Conservation (phyloP, 352 stramenopile genomes). For the Pythium angustatum region DNA sequence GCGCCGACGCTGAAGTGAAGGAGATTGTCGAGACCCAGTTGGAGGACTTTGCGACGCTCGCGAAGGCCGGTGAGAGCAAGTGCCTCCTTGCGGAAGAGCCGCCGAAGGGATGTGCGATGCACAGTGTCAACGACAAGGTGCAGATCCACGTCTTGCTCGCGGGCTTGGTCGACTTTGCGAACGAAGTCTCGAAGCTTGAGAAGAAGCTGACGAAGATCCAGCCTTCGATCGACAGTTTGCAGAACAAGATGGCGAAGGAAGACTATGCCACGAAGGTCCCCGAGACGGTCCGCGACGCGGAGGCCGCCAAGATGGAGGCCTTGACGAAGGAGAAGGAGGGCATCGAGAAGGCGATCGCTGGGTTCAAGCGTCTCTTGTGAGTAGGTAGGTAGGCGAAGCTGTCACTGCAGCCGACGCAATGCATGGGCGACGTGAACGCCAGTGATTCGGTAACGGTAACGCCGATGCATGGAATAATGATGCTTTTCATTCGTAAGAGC, state of each 20-base stretch:
- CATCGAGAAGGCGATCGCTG: constrained; percentile 73
- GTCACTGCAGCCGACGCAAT: too few relatives aligned
- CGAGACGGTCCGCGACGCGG: constrained; percentile 73
- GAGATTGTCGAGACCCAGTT: constrained; percentile 76
- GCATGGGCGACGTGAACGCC: neutral
- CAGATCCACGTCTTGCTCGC: constrained; percentile 88
- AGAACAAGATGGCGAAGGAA: constrained; percentile 81
- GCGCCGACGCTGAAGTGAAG: constrained; percentile 72
- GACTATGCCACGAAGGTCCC: constrained; percentile 84
- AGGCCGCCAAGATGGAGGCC: constrained; percentile 76
- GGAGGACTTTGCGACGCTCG: constrained; percentile 95
- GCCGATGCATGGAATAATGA: neutral
- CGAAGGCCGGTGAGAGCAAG: constrained; percentile 90
- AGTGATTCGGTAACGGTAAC: neutral
- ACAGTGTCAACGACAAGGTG: constrained; percentile 94
- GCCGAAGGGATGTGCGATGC: constrained; percentile 90
- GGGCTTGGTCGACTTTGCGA: constrained; percentile 84
- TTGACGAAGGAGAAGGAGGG: constrained; percentile 80
- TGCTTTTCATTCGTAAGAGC: constrained; percentile 1
- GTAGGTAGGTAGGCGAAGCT: neutral
- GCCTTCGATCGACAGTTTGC: constrained; percentile 65
- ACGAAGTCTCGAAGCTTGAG: constrained; percentile 90
- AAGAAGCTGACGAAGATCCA: constrained; percentile 87
- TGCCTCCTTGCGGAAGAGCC: constrained; percentile 83
- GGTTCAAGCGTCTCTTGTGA: constrained; percentile 80